Evolutionary conservation across 768 basidiomycete species (phyloP).

Genomic region (Tremella mesenterica): DNA sequence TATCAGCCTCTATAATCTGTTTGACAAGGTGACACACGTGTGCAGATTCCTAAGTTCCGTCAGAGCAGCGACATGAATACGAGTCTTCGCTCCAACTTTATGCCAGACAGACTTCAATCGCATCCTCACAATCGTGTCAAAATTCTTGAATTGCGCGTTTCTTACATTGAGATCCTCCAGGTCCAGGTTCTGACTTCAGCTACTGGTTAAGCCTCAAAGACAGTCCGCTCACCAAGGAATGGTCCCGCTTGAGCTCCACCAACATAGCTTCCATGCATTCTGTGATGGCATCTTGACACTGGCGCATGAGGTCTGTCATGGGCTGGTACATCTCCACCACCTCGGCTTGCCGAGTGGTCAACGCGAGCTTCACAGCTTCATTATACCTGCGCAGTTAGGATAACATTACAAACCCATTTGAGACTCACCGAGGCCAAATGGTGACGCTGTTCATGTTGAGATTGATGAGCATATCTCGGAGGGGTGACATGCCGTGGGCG

Average conservation of each 20-base stretch:
- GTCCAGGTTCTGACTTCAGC: conserved; percentile 59
- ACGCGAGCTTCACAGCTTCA: conserved; percentile 69
- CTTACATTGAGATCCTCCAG: conserved; percentile 86
- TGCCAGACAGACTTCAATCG: conserved; percentile 95
- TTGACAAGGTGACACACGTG: conserved; percentile 50
- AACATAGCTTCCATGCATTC: conserved; percentile 90
- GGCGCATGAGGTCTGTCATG: conserved; percentile 75
- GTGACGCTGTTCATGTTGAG: conserved; percentile 79
- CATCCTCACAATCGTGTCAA: conserved; percentile 75
- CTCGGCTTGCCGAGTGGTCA: conserved; percentile 77
- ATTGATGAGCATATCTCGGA: conserved; percentile 87
- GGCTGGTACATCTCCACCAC: conserved; percentile 84
- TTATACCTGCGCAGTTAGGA: conserved; percentile 61
- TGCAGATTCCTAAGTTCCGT: conserved; percentile 74
- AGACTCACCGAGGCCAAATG: conserved; percentile 72
- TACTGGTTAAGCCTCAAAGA: background rate
- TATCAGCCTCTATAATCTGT: background rate
- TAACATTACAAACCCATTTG: background rate
- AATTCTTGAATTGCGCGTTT: conserved; percentile 86
- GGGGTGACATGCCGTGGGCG: conserved; percentile 79
- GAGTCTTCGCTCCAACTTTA: conserved; percentile 84
- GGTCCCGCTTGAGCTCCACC: conserved; percentile 78
- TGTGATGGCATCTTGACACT: conserved; percentile 82
- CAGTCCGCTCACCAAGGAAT: conserved; percentile 52
- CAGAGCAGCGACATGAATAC: conserved; percentile 81